Evolutionary conservation across 2,329 filamentous ascomycete genomes (phyloP).

Genomic region (Penicillium sp.): DNA sequence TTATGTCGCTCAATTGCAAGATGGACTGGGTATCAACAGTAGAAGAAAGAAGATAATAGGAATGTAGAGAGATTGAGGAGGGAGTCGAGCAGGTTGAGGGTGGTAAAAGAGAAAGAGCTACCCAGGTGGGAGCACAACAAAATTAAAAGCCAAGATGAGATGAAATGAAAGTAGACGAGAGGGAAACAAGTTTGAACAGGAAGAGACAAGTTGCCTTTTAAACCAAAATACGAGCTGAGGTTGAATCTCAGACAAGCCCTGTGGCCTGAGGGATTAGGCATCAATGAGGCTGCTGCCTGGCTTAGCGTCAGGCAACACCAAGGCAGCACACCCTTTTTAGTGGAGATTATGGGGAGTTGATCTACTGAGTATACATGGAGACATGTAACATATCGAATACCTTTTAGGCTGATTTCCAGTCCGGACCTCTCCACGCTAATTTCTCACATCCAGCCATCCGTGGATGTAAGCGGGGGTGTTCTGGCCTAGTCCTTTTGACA

Average conservation of each 20-base stretch:
- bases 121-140: not conserved
- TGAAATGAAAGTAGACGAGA: not conserved
- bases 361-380: not conserved
- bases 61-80: not conserved
- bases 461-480: too few relatives aligned
- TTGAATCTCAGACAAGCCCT: not conserved
- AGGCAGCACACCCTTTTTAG: not conserved
- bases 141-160: not conserved
- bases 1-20: constrained; percentile 4
- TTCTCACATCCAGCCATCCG: too few relatives aligned
- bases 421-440: too few relatives aligned
- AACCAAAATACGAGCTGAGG: not conserved
- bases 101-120: not conserved
- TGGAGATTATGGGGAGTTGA: not conserved
- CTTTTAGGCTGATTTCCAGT: too few relatives aligned
- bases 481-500: too few relatives aligned
- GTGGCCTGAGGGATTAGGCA: not conserved
- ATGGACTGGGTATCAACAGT: not conserved
- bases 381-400: too few relatives aligned
- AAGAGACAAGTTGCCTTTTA: not conserved
- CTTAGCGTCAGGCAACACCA: not conserved
- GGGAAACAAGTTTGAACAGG: too few relatives aligned
- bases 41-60: not conserved
- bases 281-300: constrained; percentile 1
- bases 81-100: too few relatives aligned